Evolutionary conservation across 1,139 yeast genomes (phyloP), one percentile per base, ranked within the genome.

Genomic region (Hansenula anomala): DNA sequence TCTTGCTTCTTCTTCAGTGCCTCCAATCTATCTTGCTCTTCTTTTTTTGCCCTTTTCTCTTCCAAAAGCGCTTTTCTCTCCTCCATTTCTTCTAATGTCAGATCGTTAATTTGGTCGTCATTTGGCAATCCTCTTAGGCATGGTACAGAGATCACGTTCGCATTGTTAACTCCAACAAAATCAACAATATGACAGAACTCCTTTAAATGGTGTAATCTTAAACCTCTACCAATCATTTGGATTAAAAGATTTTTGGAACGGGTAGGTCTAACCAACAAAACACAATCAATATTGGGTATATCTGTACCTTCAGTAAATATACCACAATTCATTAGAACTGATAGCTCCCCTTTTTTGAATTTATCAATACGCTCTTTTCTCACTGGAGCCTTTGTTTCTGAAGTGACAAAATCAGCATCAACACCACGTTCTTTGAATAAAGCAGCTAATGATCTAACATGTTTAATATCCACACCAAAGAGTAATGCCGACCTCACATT

Each of bases 221-320:
- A 63, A 0, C 97, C 97, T 44, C 97, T 69, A 1, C 98, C 98
- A 20, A 90, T 73, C 96, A 90, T 90, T 56, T 90, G 98, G 15
- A 80, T 73, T 34, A 88, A 60, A 35, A 89, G 62, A 0, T 85
- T 76, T 26, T 79, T 64, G 1, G 97, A 88, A 43, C 71, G 71
- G 0, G 97, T 86, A 1, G 97, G 97, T 30, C 97, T 65, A 5
- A 88, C 85, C 26, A 90, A 63, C 35, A 90, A 66, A 9, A 90
- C 64, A 22, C 89, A 81, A 56, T 90, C 97, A 41, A 90, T 84
- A 47, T 82, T 81, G 3, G 97, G 97, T 18, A 90, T 81, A 61
- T 90, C 97, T 0, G 97, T 88, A 0, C 98, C 98, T 59, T 92
- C 98, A 0, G 96, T 90, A 51, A 90, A 83, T 4, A 90, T 88